These are phyloP conservation scores for Nitzschia palea DNA, from an alignment of 108 stramenopile species.

Conservation along the genomic window DNA sequence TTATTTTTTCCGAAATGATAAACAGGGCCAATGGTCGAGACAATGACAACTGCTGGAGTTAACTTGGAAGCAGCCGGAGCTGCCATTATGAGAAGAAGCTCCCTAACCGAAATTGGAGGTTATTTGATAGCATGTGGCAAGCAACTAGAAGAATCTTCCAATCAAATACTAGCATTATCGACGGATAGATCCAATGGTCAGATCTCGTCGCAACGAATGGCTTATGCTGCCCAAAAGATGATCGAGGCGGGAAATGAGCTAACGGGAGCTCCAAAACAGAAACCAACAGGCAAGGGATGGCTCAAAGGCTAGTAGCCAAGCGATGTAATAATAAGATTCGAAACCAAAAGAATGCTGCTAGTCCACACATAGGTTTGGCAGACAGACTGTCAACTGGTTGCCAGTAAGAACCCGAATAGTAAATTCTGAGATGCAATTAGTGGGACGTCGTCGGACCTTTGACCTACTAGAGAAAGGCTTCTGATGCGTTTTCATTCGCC, in stretches of 20 bases:
- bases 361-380: too few relatives aligned
- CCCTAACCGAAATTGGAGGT: constrained; percentile 41
- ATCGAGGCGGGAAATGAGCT: constrained; percentile 64
- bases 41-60: not conserved
- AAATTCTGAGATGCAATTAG: too few relatives aligned
- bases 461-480: too few relatives aligned
- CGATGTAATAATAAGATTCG: too few relatives aligned
- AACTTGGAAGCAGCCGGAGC: constrained; percentile 59
- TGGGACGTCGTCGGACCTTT: too few relatives aligned
- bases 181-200: constrained; percentile 23
- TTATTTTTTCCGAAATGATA: too few relatives aligned
- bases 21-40: constrained; percentile 2
- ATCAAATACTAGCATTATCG: constrained; percentile 16
- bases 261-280: constrained; percentile 38
- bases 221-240: constrained; percentile 65
- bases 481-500: too few relatives aligned
- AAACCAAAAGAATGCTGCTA: too few relatives aligned
- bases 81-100: constrained; percentile 43
- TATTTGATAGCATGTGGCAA: constrained; percentile 42
- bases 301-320: constrained; percentile 53
- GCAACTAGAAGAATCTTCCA: constrained; percentile 32
- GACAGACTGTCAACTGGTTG: too few relatives aligned
- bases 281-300: constrained; percentile 62
- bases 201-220: constrained; percentile 62
- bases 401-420: too few relatives aligned